Evolutionary conservation across 2,329 filamentous ascomycete species (phyloP).

Genomic region (Zymoseptoria crescenta): DNA sequence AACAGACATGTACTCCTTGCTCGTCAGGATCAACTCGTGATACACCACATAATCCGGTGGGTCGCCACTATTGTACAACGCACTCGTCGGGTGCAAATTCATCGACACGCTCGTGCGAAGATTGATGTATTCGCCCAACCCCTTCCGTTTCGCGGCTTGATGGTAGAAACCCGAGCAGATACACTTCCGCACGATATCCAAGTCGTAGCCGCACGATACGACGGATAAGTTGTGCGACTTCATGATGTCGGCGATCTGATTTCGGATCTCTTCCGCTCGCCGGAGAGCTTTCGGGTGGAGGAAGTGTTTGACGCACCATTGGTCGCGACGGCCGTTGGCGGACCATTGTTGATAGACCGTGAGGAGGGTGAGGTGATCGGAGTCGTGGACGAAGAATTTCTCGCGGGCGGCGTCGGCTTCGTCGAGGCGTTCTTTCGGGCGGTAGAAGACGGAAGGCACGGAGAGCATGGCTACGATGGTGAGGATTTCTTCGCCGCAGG

Average conservation of each 20-base stretch:
- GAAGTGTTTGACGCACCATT: constrained; percentile 90
- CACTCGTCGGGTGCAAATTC: constrained; percentile 87
- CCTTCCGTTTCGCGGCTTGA: constrained; percentile 91
- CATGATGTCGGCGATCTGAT: constrained; percentile 92
- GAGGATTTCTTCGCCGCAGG: constrained; percentile 93
- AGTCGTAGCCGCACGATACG: constrained; percentile 86
- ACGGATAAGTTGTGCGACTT: constrained; percentile 78
- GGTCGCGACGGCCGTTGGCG: constrained; percentile 78
- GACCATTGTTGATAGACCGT: constrained; percentile 97
- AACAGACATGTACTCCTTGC: constrained; percentile 96
- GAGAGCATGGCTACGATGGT: constrained; percentile 98
- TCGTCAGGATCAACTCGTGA: constrained; percentile 93
- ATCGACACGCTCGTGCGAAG: constrained; percentile 89
- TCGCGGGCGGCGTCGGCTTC: constrained; percentile 92
- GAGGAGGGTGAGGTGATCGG: constrained; percentile 88
- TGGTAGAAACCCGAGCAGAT: constrained; percentile 98
- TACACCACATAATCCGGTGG: constrained; percentile 96
- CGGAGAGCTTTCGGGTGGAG: constrained; percentile 90
- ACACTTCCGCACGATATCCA: constrained; percentile 90
- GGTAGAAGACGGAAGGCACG: constrained; percentile 92
- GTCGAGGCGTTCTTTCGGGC: constrained; percentile 91
- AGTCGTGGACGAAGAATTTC: constrained; percentile 98
- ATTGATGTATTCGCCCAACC: constrained; percentile 95
- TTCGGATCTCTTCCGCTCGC: constrained; percentile 84
- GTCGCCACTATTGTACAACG: constrained; percentile 86